Conservation (phyloP, 345 rosid species). For the Boechera divaricarpa region DNA sequence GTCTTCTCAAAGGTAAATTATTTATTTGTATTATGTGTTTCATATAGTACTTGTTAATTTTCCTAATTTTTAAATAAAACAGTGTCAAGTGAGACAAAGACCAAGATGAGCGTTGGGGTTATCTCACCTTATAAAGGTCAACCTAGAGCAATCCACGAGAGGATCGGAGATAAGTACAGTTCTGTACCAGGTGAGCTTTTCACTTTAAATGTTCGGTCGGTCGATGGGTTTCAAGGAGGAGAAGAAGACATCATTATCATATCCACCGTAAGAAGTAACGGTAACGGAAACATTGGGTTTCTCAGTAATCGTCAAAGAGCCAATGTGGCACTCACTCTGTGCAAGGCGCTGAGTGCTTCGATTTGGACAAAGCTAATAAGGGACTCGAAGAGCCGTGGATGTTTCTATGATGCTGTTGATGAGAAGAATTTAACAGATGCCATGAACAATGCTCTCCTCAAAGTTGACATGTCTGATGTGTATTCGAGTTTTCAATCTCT, state of each 20-base stretch:
- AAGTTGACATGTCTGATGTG: conserved; percentile 26
- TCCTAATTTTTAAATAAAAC: background rate
- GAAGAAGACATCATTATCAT: conserved; percentile 56
- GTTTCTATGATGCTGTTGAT: conserved; percentile 47
- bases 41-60: too few relatives aligned
- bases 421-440: conserved; percentile 38
- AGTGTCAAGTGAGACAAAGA: conserved; percentile 32
- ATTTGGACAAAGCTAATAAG: conserved; percentile 43
- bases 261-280: conserved; percentile 53
- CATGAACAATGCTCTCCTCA: conserved; percentile 12
- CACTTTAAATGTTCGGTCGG: conserved; percentile 46
- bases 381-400: conserved; percentile 47
- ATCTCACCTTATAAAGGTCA: conserved; percentile 59
- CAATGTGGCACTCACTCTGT: conserved; percentile 49
- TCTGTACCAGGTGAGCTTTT: conserved; percentile 23
- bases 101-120: conserved; percentile 47
- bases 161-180: conserved; percentile 20
- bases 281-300: conserved; percentile 48
- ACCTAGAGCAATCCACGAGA: conserved; percentile 49
- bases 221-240: conserved; percentile 61
- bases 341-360: conserved; percentile 47
- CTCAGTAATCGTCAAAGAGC: conserved; percentile 43
- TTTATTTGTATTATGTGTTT: too few relatives aligned
- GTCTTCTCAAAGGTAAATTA: conserved; percentile 42
- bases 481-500: conserved; percentile 31